A percentile compares a stretch with the other conserved stretches of the same genome.
Conservation (phyloP, 2,329 filamentous ascomycete species). For the Fusarium subtropicale region DNA sequence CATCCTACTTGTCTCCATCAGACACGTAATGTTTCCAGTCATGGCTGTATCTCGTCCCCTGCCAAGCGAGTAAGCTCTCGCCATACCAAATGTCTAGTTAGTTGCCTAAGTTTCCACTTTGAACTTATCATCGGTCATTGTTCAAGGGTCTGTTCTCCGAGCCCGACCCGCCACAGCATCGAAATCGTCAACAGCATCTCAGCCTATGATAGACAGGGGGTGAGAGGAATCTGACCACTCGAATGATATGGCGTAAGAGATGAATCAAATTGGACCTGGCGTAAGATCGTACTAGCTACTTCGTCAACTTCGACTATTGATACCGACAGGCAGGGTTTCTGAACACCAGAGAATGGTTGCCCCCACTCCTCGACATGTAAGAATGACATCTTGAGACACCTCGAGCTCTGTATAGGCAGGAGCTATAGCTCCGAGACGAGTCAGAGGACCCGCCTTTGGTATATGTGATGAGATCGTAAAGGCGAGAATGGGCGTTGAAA, state of each 20-base stretch:
- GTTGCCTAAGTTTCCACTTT: conserved; percentile 14
- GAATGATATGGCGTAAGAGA: too few relatives aligned
- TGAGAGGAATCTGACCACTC: neutral
- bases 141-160: conserved; percentile 1
- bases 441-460: neutral
- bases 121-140: neutral
- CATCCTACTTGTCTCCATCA: neutral
- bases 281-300: neutral
- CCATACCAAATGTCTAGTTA: conserved; percentile 6
- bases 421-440: conserved; percentile 6
- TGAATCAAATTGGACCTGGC: neutral
- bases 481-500: neutral
- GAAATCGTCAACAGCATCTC: neutral
- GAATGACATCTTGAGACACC: neutral
- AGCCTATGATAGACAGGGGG: neutral
- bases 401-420: neutral
- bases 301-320: neutral
- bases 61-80: neutral
- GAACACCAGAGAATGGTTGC: neutral
- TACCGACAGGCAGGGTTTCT: neutral
- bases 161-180: conserved; percentile 1
- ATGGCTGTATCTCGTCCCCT: neutral
- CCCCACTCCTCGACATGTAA: conserved; percentile 9
- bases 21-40: neutral
- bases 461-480: neutral